Conservation (phyloP, 2,329 filamentous ascomycete species). For the Fusarium sp. region DNA sequence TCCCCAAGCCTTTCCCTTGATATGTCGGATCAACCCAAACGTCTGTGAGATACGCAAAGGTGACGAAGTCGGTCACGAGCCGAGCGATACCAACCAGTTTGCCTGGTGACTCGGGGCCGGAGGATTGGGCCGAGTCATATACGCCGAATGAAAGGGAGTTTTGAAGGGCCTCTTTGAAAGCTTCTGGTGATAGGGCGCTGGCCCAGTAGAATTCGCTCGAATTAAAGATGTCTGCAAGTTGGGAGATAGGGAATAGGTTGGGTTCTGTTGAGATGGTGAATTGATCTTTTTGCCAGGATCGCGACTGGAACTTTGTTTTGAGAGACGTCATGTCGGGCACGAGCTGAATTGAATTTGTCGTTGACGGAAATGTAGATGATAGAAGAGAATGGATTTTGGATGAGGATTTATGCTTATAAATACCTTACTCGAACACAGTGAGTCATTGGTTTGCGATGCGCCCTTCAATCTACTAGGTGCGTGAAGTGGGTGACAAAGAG, state of each 20-base stretch:
- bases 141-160: slow-evolving; percentile 68
- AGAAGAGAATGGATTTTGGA: rapidly evolving
- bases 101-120: rapidly evolving
- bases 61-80: slow-evolving; percentile 71
- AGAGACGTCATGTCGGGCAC: not conserved
- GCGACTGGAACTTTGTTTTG: not conserved
- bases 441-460: not conserved
- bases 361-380: rapidly evolving
- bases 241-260: slow-evolving; percentile 58
- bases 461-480: not conserved
- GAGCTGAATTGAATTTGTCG: rapidly evolving
- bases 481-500: not conserved
- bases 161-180: slow-evolving; percentile 58
- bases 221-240: slow-evolving; percentile 60
- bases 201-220: slow-evolving; percentile 67
- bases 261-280: slow-evolving; percentile 67
- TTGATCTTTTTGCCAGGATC: slow-evolving; percentile 54
- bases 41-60: slow-evolving; percentile 71
- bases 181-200: slow-evolving; percentile 54
- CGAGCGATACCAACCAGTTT: slow-evolving; percentile 51
- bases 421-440: not conserved
- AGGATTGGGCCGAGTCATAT: slow-evolving; percentile 48
- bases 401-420: not conserved
- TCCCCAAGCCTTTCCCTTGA: slow-evolving; percentile 67
- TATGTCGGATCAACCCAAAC: slow-evolving; percentile 67